Evolutionary conservation across 768 basidiomycete genomes (phyloP), one percentile per base, ranked within the genome.

Genomic region (Hysterangium stoloniferum): DNA sequence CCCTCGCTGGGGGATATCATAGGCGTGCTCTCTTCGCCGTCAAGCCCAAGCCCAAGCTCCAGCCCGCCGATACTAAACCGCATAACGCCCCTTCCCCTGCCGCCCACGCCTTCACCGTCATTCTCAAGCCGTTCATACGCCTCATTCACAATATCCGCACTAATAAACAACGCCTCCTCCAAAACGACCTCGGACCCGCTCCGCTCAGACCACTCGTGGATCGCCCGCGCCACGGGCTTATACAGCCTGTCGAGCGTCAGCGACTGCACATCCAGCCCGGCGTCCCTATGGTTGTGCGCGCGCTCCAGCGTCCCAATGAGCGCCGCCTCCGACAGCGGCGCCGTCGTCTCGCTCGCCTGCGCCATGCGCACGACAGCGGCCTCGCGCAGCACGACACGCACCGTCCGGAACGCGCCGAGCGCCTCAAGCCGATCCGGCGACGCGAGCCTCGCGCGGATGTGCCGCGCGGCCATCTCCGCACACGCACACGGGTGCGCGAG

Each of bases 111-210:
- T 64, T 60, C 9, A 50, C 61, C n/a, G n/a, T n/a, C n/a, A n/a
- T n/a, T n/a, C n/a, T n/a, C n/a, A n/a, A n/a, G n/a, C 2, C 62
- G 70, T 19, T 77, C 74, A 54, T 87, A 84, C 42, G 83, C 71
- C 55, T 86, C 84, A 57, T 84, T 81, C 12, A 86, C 72, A 4
- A 86, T 73, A 55, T 89, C 87, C 60, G 79, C 82, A 53, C 85
- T 58, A 5, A 84, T 74, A 0, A 80, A 79, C 1, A 84, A 79
- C 4, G 77, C 77, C 63, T 90, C 87, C 38, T 80, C 77, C 51
- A 90, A 58, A 38, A 89, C 72, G 32, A 40, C 40, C 44, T 55
- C 54, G 28, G 42, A 41, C 1, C 19, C 53, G 8, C 28, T 6
- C 4, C 49, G 37, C 3, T 28, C 41, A 19, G 49, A 11, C 49